Evolutionary conservation across 768 basidiomycete species (phyloP), one percentile per base, ranked within the genome.

Genomic region (Collybiopsis confluens): DNA sequence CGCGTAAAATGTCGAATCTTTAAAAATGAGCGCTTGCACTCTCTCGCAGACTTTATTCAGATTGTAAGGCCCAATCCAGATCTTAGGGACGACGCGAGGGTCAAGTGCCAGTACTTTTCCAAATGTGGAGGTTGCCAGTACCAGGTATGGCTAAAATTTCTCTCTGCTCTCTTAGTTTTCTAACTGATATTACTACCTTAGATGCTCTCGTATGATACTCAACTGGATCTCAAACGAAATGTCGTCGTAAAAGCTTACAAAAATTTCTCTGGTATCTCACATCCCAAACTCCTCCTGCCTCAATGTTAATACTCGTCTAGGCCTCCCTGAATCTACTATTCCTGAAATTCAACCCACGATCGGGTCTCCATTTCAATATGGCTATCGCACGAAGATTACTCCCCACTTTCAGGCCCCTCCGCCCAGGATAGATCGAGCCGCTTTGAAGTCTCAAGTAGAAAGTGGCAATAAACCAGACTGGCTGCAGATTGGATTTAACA

Each of bases 301-400:
- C n/a, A n/a, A 51, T n/a, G 43, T 44, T 47, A 38, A 56, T 41
- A 20, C 41, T 4, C 23, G 16, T 18, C 16, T 56, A 86, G 88
- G 75, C 24, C 73, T 97, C 0, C 68, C 80, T 2, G 62, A 75
- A 2, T 64, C 76, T 0, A 66, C 73, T 0, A 70, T 96, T 1
- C 94, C 96, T 7, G 49, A 67, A 0, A 83, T 93, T 18, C 76
- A 78, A 36, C 69, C 83, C 0, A 97, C 94, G 0, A 83, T 93
- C 6, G 80, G 83, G n/a, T 93, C 91, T 0, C 97, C 96, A 0
- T 74, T 90, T 45, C 84, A 95, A 51, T 98, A 96, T 65, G 82
- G 78, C 48, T 99, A 99, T 66, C 83, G 96, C 28, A 99, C 97
- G 1, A 99, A 99, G 71, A 85, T 99, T 50, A 98, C 97, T 0